Evolutionary conservation across 495 filamentous ascomycete species (phyloP), one percentile per base, ranked within the genome.

Genomic region (Eremomyces bilateralis): DNA sequence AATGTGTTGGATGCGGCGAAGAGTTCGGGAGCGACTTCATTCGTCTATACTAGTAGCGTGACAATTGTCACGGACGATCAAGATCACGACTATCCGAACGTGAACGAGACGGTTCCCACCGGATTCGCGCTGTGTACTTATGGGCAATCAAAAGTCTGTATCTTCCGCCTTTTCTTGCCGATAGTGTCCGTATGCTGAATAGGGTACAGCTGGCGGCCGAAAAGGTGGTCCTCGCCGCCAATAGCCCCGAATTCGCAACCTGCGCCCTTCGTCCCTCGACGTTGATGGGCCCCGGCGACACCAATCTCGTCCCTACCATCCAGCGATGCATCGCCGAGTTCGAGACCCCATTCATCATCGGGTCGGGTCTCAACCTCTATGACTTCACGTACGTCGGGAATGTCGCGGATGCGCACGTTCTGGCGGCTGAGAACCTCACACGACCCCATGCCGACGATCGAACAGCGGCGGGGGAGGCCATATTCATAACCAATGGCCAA

Each of bases 401-500:
- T 37, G 49, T 67, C 19, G 71, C 67, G 12, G 61, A 73, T 41
- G 70, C 70, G 15, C 69, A 76, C 45, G 50, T 73, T 17, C 60
- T 77, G 21, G 70, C 72, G 3, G 60, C 63, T 3, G 60, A 66
- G 42, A 72, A 72, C 42, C 54, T 75, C 33, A n/a, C n/a, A n/a
- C n/a, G n/a, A n/a, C n/a, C n/a, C n/a, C n/a, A n/a, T n/a, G 41
- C 69, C 15, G 59, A 59, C 3, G 54, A 58, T 1, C 58, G 48
- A 25, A 68, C 65, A 4, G 69, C 68, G 16, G 65, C 69, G 0
- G 71, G 71, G 0, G 58, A 73, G 39, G 64, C 60, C 12, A 69
- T 75, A 43, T 73, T 69, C 49, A 65, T 76, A 21, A 64, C 67
- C 31, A 76, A 75, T 39, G 64, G 72, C 33, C 62, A 75, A 42